Evolutionary conservation across 768 basidiomycete genomes (phyloP), one percentile per base, ranked within the genome.

Genomic region (Lentinula sp.): DNA sequence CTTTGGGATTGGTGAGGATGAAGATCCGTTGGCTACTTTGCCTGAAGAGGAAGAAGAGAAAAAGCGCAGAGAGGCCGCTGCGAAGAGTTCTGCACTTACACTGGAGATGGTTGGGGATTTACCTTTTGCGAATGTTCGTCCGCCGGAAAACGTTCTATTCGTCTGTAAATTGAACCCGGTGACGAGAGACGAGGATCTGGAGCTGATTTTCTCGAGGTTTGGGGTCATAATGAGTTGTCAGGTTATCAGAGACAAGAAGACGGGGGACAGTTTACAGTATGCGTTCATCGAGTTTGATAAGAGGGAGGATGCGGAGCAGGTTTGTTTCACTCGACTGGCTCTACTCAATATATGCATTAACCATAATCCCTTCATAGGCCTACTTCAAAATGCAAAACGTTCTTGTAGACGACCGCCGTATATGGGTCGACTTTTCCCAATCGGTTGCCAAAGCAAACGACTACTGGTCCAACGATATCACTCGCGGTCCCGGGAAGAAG

Each of bases 331-430:
- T 59, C 43, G 20, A 42, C 41, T 28, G 28, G 28, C 28, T 28
- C 28, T 28, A 28, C 28, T 28, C 28, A 28, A 28, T 28, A 28
- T 28, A 28, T 28, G 28, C 63, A 16, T 59, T 8, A 43, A 59
- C 32, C 42, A 50, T 16, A 36, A 49, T 59, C 67, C 46, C 49
- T 23, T 37, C 41, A 54, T 65, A 95, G 90, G 97, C 93, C 8
- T 99, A 98, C 73, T 95, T 98, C 77, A 99, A 98, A 73, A 99
- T 99, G 97, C 97, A 98, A 71, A 98, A 98, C 67, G 97, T 98
- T 0, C 78, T 99, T 10, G 91, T 99, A 12, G 97, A 99, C 70
- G 97, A 99, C 73, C 84, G 95, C 13, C 85, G 97, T 12, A 98
- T 99, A 68, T 98, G 96, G 93, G 96, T 99, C 64, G 97, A 98